Percentiles rank a stretch among this genome's conserved stretches.
Evolutionary conservation across 148 eudicot species (phyloP).

Genomic region (Limonium bicolor): DNA sequence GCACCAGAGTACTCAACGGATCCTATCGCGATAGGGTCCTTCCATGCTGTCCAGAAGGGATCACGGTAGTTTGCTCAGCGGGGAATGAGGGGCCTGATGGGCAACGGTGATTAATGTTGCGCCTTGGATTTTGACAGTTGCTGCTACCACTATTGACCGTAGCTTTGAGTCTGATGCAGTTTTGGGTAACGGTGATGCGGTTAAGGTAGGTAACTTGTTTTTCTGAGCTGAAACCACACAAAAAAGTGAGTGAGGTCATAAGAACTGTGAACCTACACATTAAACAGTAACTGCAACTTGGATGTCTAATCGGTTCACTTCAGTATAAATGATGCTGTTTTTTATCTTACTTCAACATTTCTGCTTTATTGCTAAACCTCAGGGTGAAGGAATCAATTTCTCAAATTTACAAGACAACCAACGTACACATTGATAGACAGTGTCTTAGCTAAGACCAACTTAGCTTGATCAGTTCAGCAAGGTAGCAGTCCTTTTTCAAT

Average conservation of each 20-base stretch:
- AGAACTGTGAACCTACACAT: neutral
- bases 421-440: constrained; percentile 42
- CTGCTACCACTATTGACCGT: constrained; percentile 57
- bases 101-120: constrained; percentile 41
- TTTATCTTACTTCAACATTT: too few species aligned
- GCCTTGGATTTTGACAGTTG: constrained; percentile 73
- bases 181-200: constrained; percentile 27
- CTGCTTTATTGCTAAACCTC: too few species aligned
- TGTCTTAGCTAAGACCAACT: constrained; percentile 12
- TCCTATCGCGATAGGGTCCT: constrained; percentile 57
- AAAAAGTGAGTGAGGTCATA: too few species aligned
- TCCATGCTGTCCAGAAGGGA: constrained; percentile 58
- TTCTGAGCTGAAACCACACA: too few species aligned
- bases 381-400: constrained; percentile 64
- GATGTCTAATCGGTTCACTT: neutral
- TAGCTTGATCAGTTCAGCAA: too few species aligned
- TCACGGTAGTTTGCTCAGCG: constrained; percentile 49
- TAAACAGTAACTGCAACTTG: neutral
- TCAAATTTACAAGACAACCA: constrained; percentile 17
- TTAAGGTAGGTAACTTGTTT: too few species aligned
- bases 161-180: constrained; percentile 29
- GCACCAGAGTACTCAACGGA: constrained; percentile 15
- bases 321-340: neutral
- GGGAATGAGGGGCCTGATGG: constrained; percentile 47
- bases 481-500: too few species aligned